Evolutionary conservation across 2,329 filamentous ascomycete genomes (phyloP).

Genomic region (Ascochyta koolunga): DNA sequence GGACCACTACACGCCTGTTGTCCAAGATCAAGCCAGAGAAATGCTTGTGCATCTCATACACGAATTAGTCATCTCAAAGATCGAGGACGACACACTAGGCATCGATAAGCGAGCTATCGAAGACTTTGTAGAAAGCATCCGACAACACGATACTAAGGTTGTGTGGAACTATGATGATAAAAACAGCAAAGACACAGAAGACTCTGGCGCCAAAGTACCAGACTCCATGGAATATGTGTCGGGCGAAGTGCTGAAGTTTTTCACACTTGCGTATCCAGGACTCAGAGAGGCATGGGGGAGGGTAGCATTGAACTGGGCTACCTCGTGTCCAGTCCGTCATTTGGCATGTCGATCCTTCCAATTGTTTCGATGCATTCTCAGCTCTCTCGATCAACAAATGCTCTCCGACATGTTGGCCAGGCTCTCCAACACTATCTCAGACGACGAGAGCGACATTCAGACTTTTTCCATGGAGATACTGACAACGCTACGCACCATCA

Average conservation of each 20-base stretch:
- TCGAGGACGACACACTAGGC: slow-evolving; percentile 70
- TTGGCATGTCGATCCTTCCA: slow-evolving; percentile 97
- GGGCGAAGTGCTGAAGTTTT: slow-evolving; percentile 80
- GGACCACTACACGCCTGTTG: slow-evolving; percentile 95
- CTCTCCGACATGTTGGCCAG: slow-evolving; percentile 95
- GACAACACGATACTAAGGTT: slow-evolving; percentile 80
- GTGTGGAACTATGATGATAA: slow-evolving; percentile 96
- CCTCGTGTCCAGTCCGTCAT: slow-evolving; percentile 92
- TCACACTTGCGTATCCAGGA: slow-evolving; percentile 80
- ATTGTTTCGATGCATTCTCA: slow-evolving; percentile 92
- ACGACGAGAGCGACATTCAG: slow-evolving; percentile 90
- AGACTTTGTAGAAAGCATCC: slow-evolving; percentile 83
- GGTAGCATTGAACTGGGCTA: slow-evolving; percentile 91
- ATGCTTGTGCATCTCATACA: slow-evolving; percentile 98
- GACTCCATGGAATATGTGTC: slow-evolving; percentile 86
- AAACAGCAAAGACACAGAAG: slow-evolving; percentile 72
- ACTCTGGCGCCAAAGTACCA: slow-evolving; percentile 80
- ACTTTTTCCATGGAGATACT: slow-evolving; percentile 98
- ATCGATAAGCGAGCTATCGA: slow-evolving; percentile 79
- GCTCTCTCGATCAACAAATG: slow-evolving; percentile 89
- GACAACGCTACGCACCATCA: slow-evolving; percentile 90
- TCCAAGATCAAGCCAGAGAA: slow-evolving; percentile 95
- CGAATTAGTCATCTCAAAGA: slow-evolving; percentile 82
- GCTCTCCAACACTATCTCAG: slow-evolving; percentile 94
- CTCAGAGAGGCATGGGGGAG: slow-evolving; percentile 92